These are phyloP conservation scores for Triglochin maritima DNA, from an alignment of 106 monocot species.

Conservation along the genomic window DNA sequence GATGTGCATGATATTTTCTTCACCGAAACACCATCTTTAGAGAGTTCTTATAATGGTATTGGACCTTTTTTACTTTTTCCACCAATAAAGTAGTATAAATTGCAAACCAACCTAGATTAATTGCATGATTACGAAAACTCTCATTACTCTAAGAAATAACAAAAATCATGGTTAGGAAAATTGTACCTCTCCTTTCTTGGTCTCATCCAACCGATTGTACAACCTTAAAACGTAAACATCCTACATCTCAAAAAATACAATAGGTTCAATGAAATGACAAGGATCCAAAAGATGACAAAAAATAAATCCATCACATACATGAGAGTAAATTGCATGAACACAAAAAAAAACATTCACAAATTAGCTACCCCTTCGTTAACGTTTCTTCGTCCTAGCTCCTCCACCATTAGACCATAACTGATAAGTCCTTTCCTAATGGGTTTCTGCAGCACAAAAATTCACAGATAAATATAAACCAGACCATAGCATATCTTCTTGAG, in stretches of 20 bases:
- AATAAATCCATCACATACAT: neutral
- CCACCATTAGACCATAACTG: constrained; percentile 62
- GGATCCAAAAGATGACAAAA: neutral
- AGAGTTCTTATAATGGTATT: no score
- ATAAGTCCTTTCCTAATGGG: constrained; percentile 82
- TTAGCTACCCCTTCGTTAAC: constrained; percentile 40
- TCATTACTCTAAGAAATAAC: no score
- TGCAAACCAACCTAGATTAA: no score
- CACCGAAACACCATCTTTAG: no score
- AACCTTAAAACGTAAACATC: constrained; percentile 73
- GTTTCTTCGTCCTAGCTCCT: constrained; percentile 62
- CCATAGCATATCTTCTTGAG: no score
- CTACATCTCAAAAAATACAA: constrained; percentile 21
- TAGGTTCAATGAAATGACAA: neutral
- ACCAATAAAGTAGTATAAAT: no score
- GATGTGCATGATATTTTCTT: no score
- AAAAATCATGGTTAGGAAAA: no score
- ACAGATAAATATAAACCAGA: no score
- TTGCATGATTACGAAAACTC: no score
- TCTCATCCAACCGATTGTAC: constrained; percentile 65
- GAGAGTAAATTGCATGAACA: neutral
- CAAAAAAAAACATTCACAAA: neutral
- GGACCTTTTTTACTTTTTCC: no score
- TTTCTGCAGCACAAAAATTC: constrained; percentile 27
- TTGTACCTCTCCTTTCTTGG: constrained; percentile 84